Evolutionary conservation across 164 flowering plant genomes (phyloP).

Genomic region (Warburgia ugandensis): DNA sequence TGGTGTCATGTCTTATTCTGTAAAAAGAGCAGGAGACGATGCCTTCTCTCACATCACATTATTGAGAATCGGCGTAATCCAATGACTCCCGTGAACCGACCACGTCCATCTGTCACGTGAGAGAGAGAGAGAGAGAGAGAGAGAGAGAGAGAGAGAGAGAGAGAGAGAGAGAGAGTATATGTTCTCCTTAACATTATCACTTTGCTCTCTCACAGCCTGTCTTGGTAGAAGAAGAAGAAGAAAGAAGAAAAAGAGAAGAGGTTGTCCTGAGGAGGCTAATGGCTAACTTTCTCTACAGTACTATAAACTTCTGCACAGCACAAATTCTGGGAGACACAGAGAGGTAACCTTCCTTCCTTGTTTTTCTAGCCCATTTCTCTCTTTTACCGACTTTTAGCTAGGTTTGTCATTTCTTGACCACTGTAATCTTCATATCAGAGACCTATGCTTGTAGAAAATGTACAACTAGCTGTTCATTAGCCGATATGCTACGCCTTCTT

Average conservation of each 20-base stretch:
- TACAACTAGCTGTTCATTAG: no score
- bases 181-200: background rate
- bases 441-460: background rate
- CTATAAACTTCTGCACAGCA: slow-evolving; percentile 6
- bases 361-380: no score
- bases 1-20: background rate
- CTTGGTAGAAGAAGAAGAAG: background rate
- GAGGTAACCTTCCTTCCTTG: background rate
- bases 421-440: background rate
- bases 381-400: background rate
- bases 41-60: no score
- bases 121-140: background rate
- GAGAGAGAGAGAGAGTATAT: background rate
- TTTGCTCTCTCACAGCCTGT: background rate
- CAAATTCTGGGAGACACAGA: slow-evolving; percentile 4
- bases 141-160: background rate
- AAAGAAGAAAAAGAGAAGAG: no score
- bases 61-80: no score
- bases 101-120: no score
- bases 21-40: no score
- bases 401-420: background rate
- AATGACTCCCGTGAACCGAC: slow-evolving; percentile 4
- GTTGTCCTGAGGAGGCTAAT: background rate
- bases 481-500: background rate
- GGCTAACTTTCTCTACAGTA: slow-evolving; percentile 1